Evolutionary conservation across 352 stramenopile genomes (phyloP).

Genomic region (Globisporangium echinulatum): DNA sequence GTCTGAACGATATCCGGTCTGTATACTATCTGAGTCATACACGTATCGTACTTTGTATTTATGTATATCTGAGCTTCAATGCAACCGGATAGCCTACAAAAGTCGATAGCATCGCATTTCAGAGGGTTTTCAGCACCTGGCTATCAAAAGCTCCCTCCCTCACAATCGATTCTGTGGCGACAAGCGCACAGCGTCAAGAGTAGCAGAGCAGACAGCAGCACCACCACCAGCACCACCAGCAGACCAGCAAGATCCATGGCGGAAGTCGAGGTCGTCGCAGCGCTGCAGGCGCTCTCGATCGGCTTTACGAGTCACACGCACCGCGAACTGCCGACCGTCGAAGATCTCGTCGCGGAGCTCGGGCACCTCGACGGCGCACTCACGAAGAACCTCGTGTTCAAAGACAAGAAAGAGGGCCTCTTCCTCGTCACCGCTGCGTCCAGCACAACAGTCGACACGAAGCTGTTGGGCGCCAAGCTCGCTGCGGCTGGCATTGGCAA

Average conservation of each 20-base stretch:
- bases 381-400: constrained; percentile 97
- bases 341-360: constrained; percentile 60
- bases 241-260: constrained; percentile 20
- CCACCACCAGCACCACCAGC: too few relatives aligned
- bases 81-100: too few relatives aligned
- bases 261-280: constrained; percentile 47
- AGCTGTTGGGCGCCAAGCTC: constrained; percentile 85
- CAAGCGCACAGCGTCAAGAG: constrained; percentile 4
- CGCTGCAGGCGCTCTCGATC: constrained; percentile 60
- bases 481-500: constrained; percentile 54
- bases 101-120: too few relatives aligned
- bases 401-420: constrained; percentile 96
- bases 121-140: background rate
- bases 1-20: too few relatives aligned
- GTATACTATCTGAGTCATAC: too few relatives aligned
- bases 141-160: background rate
- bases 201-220: background rate
- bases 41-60: too few relatives aligned
- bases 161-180: constrained; percentile 14
- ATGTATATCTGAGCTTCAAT: too few relatives aligned
- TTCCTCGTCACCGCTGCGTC: constrained; percentile 91
- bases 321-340: constrained; percentile 55
- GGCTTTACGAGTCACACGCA: constrained; percentile 47
- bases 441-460: constrained; percentile 88
- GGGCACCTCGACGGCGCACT: constrained; percentile 77